Percentiles rank a stretch among this genome's conserved stretches.
phyloP scores from a whole-genome alignment of 352 stramenopile genomes.

The Phytopythium litorale region DNA sequence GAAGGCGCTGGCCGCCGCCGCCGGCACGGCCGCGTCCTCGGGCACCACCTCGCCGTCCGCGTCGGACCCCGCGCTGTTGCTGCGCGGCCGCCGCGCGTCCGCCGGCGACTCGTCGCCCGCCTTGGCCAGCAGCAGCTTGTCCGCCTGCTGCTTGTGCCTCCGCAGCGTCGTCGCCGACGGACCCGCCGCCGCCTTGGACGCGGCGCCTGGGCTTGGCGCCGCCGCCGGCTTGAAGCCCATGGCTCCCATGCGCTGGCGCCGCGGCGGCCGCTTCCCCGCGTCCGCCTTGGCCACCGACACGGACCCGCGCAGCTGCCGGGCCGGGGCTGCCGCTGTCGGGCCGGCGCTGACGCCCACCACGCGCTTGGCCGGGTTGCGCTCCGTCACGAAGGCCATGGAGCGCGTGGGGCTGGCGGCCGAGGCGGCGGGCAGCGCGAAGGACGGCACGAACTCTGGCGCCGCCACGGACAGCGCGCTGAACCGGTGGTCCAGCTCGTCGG shows the following conservation, averaged over 20 bases:
- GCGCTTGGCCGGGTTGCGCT: constrained; percentile 15
- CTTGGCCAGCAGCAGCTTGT: constrained; percentile 34
- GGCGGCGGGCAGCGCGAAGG: constrained; percentile 8
- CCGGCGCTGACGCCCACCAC: background rate
- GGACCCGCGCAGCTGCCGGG: background rate
- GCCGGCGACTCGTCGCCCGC: constrained; percentile 3
- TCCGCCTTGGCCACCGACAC: background rate
- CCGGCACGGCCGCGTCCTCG: constrained; percentile 23
- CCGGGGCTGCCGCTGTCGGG: background rate
- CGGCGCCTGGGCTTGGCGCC: constrained; percentile 1
- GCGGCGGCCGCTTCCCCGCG: constrained; percentile 24
- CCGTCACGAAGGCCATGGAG: constrained; percentile 55
- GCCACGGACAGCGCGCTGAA: constrained; percentile 54
- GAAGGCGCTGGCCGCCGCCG: constrained; percentile 47
- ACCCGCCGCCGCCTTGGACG: constrained; percentile 11
- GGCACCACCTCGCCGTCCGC: constrained; percentile 70
- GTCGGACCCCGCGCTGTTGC: constrained; percentile 36
- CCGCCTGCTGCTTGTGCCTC: constrained; percentile 15
- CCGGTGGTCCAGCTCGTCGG: constrained; percentile 58
- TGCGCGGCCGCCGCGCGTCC: constrained; percentile 25
- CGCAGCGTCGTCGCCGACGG: constrained; percentile 11
- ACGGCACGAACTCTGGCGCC: constrained; percentile 53
- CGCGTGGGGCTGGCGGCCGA: constrained; percentile 11
- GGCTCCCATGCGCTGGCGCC: constrained; percentile 49
- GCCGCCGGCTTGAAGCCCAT: constrained; percentile 31